phyloP scores from a whole-genome alignment of 2,329 filamentous ascomycete genomes.

The Tolypocladium inflatum region DNA sequence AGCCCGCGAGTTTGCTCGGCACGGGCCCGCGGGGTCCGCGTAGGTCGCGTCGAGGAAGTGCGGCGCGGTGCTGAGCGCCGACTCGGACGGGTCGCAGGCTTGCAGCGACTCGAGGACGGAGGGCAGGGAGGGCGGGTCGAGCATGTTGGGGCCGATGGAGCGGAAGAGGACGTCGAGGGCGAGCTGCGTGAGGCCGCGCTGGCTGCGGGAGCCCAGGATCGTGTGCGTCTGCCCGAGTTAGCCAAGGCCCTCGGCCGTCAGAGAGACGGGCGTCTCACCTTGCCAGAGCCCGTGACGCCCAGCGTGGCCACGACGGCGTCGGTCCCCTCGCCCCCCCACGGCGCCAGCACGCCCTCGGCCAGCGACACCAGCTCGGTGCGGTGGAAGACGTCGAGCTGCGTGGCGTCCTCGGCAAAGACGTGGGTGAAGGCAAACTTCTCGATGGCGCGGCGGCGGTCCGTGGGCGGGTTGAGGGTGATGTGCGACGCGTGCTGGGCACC shows the following conservation, averaged over 20 bases:
- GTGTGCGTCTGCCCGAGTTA: conserved; percentile 66
- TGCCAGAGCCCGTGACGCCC: conserved; percentile 91
- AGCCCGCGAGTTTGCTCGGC: conserved; percentile 53
- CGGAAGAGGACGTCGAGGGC: conserved; percentile 83
- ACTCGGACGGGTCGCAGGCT: conserved; percentile 72
- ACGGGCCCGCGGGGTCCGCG: conserved; percentile 49
- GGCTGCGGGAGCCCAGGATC: conserved; percentile 77
- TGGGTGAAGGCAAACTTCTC: conserved; percentile 92
- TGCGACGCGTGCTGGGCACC: conserved; percentile 46
- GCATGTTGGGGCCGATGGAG: conserved; percentile 64
- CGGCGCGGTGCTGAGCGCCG: conserved; percentile 62
- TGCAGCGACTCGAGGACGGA: conserved; percentile 64
- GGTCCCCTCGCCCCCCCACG: conserved; percentile 64
- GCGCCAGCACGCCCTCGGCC: conserved; percentile 71
- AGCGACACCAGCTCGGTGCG: conserved; percentile 66
- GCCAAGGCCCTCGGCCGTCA: background rate
- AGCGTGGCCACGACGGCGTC: conserved; percentile 87
- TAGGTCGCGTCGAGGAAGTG: conserved; percentile 74
- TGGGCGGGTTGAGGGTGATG: conserved; percentile 70
- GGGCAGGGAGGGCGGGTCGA: conserved; percentile 48
- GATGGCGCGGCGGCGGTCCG: conserved; percentile 76
- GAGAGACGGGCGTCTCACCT: conserved; percentile 46
- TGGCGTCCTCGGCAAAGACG: conserved; percentile 81
- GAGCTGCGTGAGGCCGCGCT: conserved; percentile 87
- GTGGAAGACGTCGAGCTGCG: conserved; percentile 79